These are phyloP conservation scores for Aspergillus puulaauensis DNA, from an alignment of 2,329 filamentous ascomycete species.

Conservation along the genomic window DNA sequence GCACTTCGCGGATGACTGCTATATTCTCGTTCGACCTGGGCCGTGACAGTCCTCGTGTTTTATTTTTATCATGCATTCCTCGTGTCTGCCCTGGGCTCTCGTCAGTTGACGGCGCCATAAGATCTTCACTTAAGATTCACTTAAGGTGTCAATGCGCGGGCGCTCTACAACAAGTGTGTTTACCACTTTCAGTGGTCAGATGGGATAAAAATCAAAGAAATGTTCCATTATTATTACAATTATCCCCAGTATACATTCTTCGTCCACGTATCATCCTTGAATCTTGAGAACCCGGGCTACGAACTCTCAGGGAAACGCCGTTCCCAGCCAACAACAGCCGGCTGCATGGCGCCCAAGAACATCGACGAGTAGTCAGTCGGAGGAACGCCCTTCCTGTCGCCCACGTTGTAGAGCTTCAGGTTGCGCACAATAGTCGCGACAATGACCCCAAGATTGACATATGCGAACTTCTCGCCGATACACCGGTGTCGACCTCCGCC, in stretches of 20 bases:
- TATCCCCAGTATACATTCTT: not conserved
- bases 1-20: no score
- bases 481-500: conserved; percentile 72
- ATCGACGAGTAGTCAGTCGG: conserved; percentile 61
- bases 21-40: no score
- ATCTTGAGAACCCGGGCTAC: not conserved
- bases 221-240: not conserved
- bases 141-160: no score
- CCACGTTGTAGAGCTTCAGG: conserved; percentile 59
- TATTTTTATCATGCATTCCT: not conserved
- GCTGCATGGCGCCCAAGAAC: conserved; percentile 21
- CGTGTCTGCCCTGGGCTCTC: not conserved
- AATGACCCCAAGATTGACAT: conserved; percentile 67
- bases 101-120: no score
- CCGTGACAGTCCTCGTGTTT: not conserved
- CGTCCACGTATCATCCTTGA: not conserved
- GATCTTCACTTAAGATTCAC: no score
- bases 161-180: no score
- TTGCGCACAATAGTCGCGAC: conserved; percentile 61
- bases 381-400: conserved; percentile 57
- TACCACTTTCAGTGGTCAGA: no score
- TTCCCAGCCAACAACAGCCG: conserved; percentile 19
- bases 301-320: conserved; percentile 13
- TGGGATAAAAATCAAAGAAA: no score
- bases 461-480: conserved; percentile 75